Conservation (phyloP, 192 early-diverging fungal genomes). For the Radiomyces spectabilis region DNA sequence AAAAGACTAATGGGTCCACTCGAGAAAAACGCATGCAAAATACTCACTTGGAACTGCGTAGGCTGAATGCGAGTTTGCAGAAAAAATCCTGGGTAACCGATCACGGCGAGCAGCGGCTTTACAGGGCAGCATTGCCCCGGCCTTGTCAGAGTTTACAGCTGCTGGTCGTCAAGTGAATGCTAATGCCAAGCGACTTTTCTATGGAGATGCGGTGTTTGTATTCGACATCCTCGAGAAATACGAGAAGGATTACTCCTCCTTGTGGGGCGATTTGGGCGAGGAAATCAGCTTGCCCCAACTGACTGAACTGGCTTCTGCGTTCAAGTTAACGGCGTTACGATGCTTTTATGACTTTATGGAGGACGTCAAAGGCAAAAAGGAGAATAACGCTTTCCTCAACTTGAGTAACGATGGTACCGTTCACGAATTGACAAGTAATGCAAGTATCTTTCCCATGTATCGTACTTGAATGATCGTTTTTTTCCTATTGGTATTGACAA, state of each 20-base stretch:
- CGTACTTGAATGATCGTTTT: too few relatives aligned
- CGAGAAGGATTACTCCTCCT: constrained; percentile 16
- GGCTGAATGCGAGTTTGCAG: constrained; percentile 56
- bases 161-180: constrained; percentile 46
- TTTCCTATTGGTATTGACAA: not conserved
- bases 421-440: constrained; percentile 73
- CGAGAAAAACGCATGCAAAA: too few relatives aligned
- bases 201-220: constrained; percentile 56
- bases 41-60: too few relatives aligned
- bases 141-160: constrained; percentile 42
- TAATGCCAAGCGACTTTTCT: constrained; percentile 38
- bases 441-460: too few relatives aligned
- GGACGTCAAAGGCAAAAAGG: constrained; percentile 55
- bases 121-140: constrained; percentile 32
- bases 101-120: constrained; percentile 34
- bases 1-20: too few relatives aligned
- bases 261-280: constrained; percentile 38
- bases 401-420: constrained; percentile 77
- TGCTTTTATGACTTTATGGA: constrained; percentile 63
- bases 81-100: constrained; percentile 50
- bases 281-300: constrained; percentile 19
- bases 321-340: constrained; percentile 42
- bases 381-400: constrained; percentile 31
- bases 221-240: constrained; percentile 58
- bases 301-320: constrained; percentile 18